These are phyloP conservation scores for Globisporangium megalacanthum DNA, from an alignment of 352 stramenopile genomes.

Conservation along the genomic window DNA sequence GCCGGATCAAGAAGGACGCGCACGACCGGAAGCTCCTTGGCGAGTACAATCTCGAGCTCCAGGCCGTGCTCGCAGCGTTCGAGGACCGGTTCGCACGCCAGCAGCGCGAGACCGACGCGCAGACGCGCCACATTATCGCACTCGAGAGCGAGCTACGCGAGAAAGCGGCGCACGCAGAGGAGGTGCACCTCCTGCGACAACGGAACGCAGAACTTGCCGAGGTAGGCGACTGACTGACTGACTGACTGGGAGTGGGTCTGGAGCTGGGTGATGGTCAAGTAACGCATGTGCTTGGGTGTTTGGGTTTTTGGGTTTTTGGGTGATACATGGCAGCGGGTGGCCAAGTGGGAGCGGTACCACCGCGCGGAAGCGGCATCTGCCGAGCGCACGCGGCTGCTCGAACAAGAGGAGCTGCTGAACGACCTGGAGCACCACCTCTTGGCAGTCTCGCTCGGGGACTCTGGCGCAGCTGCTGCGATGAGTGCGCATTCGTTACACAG, in stretches of 20 bases:
- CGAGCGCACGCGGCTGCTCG: constrained; percentile 23
- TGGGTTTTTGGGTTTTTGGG: too few relatives aligned
- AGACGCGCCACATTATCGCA: constrained; percentile 54
- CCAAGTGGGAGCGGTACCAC: constrained; percentile 57
- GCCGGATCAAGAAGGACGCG: constrained; percentile 46
- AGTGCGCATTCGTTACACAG: neutral
- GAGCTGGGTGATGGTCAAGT: too few relatives aligned
- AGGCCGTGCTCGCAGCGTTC: constrained; percentile 42
- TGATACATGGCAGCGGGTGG: constrained; percentile 26
- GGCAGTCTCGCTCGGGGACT: constrained; percentile 25
- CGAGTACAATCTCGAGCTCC: constrained; percentile 78
- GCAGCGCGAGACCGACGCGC: constrained; percentile 49
- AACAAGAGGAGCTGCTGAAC: constrained; percentile 53
- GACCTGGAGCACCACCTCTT: constrained; percentile 39
- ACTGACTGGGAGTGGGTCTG: too few relatives aligned
- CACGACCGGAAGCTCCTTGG: constrained; percentile 74
- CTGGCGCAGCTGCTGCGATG: neutral
- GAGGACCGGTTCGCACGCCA: constrained; percentile 41
- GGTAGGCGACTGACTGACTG: constrained; percentile 17
- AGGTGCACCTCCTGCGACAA: constrained; percentile 26
- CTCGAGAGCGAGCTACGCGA: constrained; percentile 53
- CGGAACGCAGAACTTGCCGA: constrained; percentile 39
- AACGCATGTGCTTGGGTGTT: neutral
- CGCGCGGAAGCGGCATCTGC: constrained; percentile 32
- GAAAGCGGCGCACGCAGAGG: constrained; percentile 30